Evolutionary conservation across 2,329 filamentous ascomycete species (phyloP).

Genomic region (Verticillium klebahnii): DNA sequence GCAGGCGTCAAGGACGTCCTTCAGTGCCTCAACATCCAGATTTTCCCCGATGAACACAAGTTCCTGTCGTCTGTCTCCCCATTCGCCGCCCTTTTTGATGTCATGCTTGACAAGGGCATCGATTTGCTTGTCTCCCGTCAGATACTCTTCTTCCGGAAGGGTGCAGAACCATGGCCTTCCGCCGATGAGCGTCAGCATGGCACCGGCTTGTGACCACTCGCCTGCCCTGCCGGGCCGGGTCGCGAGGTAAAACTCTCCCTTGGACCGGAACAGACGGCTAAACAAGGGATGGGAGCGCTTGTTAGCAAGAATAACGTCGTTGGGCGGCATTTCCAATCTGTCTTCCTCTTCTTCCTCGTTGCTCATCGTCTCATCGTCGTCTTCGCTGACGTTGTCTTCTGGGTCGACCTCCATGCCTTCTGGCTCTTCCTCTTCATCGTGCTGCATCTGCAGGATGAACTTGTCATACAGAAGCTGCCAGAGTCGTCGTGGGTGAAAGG

Average conservation of each 20-base stretch:
- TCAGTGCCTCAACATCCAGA: slow-evolving; percentile 48
- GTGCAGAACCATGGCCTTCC: slow-evolving; percentile 57
- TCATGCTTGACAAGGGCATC: slow-evolving; percentile 45
- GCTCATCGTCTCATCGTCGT: slow-evolving; percentile 16
- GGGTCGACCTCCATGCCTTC: slow-evolving; percentile 28
- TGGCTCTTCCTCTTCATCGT: slow-evolving; percentile 27
- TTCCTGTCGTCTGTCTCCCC: slow-evolving; percentile 68
- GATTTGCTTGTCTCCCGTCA: slow-evolving; percentile 40
- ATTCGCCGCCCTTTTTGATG: slow-evolving; percentile 50
- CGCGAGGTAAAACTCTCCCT: slow-evolving; percentile 57
- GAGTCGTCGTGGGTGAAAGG: slow-evolving; percentile 44
- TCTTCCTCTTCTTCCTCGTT: slow-evolving; percentile 20
- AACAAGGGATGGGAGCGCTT: slow-evolving; percentile 52
- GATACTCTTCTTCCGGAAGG: slow-evolving; percentile 45
- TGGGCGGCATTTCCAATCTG: slow-evolving; percentile 27
- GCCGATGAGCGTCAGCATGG: slow-evolving; percentile 56
- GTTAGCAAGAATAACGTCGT: slow-evolving; percentile 44
- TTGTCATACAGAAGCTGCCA: slow-evolving; percentile 42
- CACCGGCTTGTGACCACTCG: slow-evolving; percentile 61
- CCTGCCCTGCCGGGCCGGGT: slow-evolving; percentile 50
- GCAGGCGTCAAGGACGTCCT: slow-evolving; percentile 52
- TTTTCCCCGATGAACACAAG: slow-evolving; percentile 69
- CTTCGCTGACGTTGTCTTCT: slow-evolving; percentile 23
- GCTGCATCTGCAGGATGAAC: slow-evolving; percentile 45
- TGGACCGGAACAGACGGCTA: slow-evolving; percentile 54